phyloP scores from a whole-genome alignment of 106 monocot species.

The Apostasia ramifera region DNA sequence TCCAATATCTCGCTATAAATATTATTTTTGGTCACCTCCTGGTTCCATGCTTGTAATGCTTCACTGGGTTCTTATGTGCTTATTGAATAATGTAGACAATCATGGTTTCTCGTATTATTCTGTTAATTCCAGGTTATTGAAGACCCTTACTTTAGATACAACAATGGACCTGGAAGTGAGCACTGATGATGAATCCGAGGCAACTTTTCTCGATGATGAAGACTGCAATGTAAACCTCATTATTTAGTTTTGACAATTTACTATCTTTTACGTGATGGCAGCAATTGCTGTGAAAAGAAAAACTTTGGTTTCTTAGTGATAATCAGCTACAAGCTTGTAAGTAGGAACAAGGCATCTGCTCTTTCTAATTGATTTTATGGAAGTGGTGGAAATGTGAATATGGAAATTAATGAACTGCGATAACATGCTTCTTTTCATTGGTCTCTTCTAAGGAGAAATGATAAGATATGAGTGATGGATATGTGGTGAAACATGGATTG shows the following conservation, averaged over 20 bases:
- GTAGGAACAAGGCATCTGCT: neutral
- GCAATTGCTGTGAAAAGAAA: neutral
- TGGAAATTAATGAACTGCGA: neutral
- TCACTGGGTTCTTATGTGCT: no score
- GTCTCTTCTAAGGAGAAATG: no score
- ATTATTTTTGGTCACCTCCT: no score
- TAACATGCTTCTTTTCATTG: neutral
- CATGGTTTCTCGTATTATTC: no score
- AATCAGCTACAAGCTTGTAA: neutral
- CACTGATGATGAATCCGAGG: neutral
- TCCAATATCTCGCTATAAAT: no score
- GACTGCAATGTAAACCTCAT: neutral
- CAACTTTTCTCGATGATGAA: neutral
- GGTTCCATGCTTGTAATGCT: no score
- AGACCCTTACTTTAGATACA: no score
- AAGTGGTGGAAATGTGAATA: neutral
- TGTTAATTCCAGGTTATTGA: no score
- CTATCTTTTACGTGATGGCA: neutral
- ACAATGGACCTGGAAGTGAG: neutral
- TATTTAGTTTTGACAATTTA: neutral
- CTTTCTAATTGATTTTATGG: neutral
- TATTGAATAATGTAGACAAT: no score
- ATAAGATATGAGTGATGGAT: no score
- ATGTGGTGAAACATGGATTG: no score
- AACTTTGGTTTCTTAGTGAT: neutral